Evolutionary conservation across 805 yeast genomes (phyloP), one percentile per base, ranked within the genome.

Genomic region (Suhomyces faveliae): DNA sequence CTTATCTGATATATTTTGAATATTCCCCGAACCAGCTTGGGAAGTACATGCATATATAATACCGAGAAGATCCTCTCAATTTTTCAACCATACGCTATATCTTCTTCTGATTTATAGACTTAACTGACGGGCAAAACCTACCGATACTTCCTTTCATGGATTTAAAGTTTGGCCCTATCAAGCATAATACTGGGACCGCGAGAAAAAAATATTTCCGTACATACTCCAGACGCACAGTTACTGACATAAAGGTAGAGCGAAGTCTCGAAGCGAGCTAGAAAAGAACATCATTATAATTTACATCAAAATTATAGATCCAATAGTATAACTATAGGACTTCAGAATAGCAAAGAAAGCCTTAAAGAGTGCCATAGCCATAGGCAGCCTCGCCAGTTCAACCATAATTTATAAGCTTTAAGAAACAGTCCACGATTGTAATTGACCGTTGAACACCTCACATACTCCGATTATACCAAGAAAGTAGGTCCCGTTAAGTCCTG

Each of bases 1-100:
- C 25, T 7, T 37, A 37, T 20, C 40, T 37, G 23, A 40, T 13
- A 20, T 40, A 25, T 40, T 40, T 25, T 40, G 35, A 40, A 23
- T 24, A 25, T 40, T 23, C 20, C 13, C 42, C 4, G 25, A 4
- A 15, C 17, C 13, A 39, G 21, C n/a, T 8, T 11, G 13, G 21
- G 8, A 20, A 33, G 12, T 10, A 12, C 9, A 15, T 2, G 4
- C 10, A 33, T 33, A 17, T 33, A 33, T 33, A 33, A 33, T 12
- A 17, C n/a, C 12, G 21, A 17, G 7, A 15, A 12, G 37, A 9
- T 15, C 37, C 37, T 17, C 4, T 9, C n/a, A 10, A 33, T 8
- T 10, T 33, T 33, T 33, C 5, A 15, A 8, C 12, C 37, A 11
- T n/a, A n/a, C 6, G 21, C 19, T 33, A 17, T 3, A 4, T 9